Evolutionary conservation across 371 early-diverging fungal species (phyloP).

Genomic region (Phascolomyces articulosus): DNA sequence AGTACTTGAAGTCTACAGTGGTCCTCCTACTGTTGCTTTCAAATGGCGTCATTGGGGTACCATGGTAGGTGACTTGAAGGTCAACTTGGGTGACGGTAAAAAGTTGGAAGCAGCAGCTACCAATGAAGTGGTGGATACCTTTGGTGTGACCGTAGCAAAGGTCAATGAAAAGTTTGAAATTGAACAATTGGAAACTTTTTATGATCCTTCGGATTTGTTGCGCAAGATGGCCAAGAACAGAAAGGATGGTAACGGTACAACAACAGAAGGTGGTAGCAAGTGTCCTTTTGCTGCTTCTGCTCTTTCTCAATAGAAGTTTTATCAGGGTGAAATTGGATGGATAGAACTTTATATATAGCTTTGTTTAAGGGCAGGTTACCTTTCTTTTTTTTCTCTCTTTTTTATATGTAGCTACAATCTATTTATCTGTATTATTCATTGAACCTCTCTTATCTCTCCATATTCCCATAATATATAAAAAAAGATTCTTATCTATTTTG

Average conservation of each 20-base stretch:
- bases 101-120: slow-evolving; percentile 47
- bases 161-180: slow-evolving; percentile 51
- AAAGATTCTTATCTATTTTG: no score
- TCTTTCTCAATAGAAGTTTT: slow-evolving; percentile 11
- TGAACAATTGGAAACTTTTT: slow-evolving; percentile 52
- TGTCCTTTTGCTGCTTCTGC: slow-evolving; percentile 46
- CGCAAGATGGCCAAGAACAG: slow-evolving; percentile 49
- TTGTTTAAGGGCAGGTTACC: background rate
- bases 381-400: background rate
- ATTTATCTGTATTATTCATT: no score
- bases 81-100: slow-evolving; percentile 39
- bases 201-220: slow-evolving; percentile 51
- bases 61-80: slow-evolving; percentile 45
- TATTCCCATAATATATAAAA: no score
- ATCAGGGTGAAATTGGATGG: background rate
- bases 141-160: slow-evolving; percentile 52
- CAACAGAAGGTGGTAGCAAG: slow-evolving; percentile 25
- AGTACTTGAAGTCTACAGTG: slow-evolving; percentile 53
- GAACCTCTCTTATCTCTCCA: no score
- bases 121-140: slow-evolving; percentile 44
- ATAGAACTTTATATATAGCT: no score
- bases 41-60: slow-evolving; percentile 60
- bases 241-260: slow-evolving; percentile 14
- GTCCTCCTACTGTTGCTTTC: slow-evolving; percentile 55
- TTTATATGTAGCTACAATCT: background rate